Evolutionary conservation across 305 asterid genomes (phyloP), one percentile per base, ranked within the genome.

Genomic region (Striga hermonthica): DNA sequence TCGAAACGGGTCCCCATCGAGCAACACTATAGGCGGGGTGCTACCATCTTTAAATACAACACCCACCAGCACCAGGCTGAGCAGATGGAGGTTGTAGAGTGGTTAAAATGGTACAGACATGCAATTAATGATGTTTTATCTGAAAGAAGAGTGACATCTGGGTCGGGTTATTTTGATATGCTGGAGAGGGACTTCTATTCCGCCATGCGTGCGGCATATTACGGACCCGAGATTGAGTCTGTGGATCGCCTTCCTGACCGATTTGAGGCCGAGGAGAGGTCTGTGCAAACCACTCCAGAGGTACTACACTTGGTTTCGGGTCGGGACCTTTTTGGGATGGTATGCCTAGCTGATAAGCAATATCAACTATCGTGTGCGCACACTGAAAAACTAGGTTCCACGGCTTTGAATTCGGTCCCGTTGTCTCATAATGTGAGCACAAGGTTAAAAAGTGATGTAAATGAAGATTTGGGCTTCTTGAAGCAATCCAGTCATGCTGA

Each of bases 221-320:
- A 83, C 22, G 98, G 96, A 77, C 96, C 95, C 57, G 95, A 86
- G 74, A 72, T 91, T 73, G 89, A 85, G 59, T 80, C 89, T 8
- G 31, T 67, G 64, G 89, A 85, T 78, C 78, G 83, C 76, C 96
- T 91, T 72, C 98, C 98, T 5, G 85, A 81, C 53, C 70, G 86
- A 68, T 89, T 91, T 76, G 98, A 91, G 83, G 98, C 96, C 59
- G 98, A 91, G 64, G 98, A 83, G 79, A 77, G 98, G 85, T 89
- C 96, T 16, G 64, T 64, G 69, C 44, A 37, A 64, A 69, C 69
- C 48, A 89, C 92, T n/a, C 67, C 88, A 31, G 92, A 91, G 82
- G 91, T 91, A 74, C 83, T 91, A 48, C 98, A 91, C 80, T 86
- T 91, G 72, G 98, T 91, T 66, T 85, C 89, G 8, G 98, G 98